Percentiles rank a stretch among this genome's conserved stretches.
These are phyloP conservation scores for Pseudogymnoascus sp. DNA, from an alignment of 2,329 filamentous ascomycete species.

Conservation along the genomic window DNA sequence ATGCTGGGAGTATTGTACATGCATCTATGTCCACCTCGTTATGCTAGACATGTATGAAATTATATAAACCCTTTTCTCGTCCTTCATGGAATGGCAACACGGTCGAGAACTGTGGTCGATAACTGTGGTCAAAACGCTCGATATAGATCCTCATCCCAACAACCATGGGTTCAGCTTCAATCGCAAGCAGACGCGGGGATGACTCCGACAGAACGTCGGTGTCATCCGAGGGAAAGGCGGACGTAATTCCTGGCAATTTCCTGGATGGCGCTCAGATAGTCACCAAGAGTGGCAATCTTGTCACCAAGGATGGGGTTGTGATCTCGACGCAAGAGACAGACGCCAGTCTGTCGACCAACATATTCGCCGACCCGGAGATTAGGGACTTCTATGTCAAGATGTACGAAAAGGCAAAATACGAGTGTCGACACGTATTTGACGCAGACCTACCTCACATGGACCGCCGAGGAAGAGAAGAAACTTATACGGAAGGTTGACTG, in stretches of 20 bases:
- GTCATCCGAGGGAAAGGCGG: background rate
- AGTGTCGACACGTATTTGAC: constrained; percentile 22
- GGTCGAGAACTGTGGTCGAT: background rate
- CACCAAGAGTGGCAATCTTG: constrained; percentile 7
- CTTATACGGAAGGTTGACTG: constrained; percentile 20
- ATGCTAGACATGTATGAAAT: background rate
- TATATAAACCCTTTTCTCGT: constrained; percentile 1
- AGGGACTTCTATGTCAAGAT: constrained; percentile 16
- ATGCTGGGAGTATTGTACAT: background rate
- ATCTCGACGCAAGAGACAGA: constrained; percentile 9
- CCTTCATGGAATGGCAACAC: background rate
- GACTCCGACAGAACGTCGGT: background rate
- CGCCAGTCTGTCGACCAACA: constrained; percentile 9
- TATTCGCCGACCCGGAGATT: constrained; percentile 22
- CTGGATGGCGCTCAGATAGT: constrained; percentile 9
- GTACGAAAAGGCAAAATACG: constrained; percentile 23
- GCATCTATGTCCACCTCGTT: background rate
- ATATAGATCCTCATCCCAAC: background rate
- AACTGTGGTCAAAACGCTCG: background rate
- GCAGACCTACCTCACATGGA: constrained; percentile 16
- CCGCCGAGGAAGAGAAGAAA: constrained; percentile 13
- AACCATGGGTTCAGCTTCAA: background rate
- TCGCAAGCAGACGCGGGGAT: background rate
- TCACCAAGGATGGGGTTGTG: constrained; percentile 13
- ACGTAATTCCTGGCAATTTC: constrained; percentile 2